Percentiles rank a stretch among this genome's conserved stretches.
phyloP scores from a whole-genome alignment of 768 basidiomycete genomes.

The Phlebiopsis flavidoalba region DNA sequence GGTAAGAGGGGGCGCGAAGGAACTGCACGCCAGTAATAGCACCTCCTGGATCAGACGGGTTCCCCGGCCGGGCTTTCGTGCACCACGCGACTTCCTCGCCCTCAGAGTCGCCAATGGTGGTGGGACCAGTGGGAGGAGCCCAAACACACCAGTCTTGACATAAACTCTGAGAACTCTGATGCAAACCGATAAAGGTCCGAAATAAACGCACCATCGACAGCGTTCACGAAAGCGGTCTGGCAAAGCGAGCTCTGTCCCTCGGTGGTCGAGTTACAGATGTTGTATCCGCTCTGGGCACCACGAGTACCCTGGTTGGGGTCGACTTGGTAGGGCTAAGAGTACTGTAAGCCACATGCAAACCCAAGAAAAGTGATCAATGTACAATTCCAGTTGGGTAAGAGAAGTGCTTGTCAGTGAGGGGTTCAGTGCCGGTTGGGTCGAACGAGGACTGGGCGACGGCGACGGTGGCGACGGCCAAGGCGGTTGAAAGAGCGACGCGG shows the following conservation, averaged over 20 bases:
- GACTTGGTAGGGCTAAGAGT: conserved; percentile 38
- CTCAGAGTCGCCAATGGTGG: conserved; percentile 60
- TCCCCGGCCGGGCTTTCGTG: conserved; percentile 62
- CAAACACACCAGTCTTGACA: conserved; percentile 67
- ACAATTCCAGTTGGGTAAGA: conserved; percentile 21
- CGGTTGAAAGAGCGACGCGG: conserved; percentile 5
- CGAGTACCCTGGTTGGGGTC: conserved; percentile 39
- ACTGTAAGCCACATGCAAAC: not conserved
- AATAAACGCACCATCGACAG: conserved; percentile 33
- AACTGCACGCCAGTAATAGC: conserved; percentile 62
- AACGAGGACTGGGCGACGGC: not conserved
- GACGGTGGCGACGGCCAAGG: not conserved
- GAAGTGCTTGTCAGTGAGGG: conserved; percentile 25
- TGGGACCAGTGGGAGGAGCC: conserved; percentile 46
- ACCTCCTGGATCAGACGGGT: conserved; percentile 63
- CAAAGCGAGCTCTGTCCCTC: conserved; percentile 57
- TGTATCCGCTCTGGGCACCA: conserved; percentile 61
- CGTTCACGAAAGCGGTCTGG: conserved; percentile 68
- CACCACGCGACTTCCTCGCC: conserved; percentile 74
- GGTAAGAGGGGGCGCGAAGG: conserved; percentile 53
- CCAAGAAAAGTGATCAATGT: conserved; percentile 1
- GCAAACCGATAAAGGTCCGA: not conserved
- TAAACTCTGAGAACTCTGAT: conserved; percentile 14
- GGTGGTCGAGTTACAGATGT: conserved; percentile 63
- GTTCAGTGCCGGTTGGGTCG: conserved; percentile 14